A percentile compares a stretch with the other conserved stretches of the same genome.
phyloP scores from a whole-genome alignment of 805 yeast species.

The Kodamaea jinghongensis region DNA sequence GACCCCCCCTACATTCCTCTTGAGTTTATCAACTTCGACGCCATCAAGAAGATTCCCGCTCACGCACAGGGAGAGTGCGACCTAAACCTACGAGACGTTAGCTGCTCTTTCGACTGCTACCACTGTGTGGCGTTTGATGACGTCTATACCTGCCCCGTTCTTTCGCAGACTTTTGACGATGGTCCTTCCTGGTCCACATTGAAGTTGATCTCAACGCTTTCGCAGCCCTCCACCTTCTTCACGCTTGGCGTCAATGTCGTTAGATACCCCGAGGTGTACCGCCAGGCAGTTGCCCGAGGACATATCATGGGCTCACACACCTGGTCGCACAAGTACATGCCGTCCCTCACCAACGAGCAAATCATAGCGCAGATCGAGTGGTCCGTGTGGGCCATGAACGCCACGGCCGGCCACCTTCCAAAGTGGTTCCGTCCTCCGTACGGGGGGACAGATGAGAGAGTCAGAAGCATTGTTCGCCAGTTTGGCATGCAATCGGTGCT shows the following conservation, averaged over 20 bases:
- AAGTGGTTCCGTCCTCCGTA: constrained; percentile 96
- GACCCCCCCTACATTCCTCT: constrained; percentile 87
- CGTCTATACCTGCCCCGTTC: constrained; percentile 64
- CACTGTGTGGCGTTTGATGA: constrained; percentile 78
- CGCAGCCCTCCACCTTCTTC: constrained; percentile 70
- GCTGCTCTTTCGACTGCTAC: constrained; percentile 83
- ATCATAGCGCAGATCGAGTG: constrained; percentile 88
- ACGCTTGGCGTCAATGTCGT: constrained; percentile 81
- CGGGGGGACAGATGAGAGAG: constrained; percentile 89
- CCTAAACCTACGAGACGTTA: constrained; percentile 27
- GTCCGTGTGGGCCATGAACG: constrained; percentile 98
- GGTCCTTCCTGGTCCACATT: constrained; percentile 83
- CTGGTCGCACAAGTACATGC: constrained; percentile 88
- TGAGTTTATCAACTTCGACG: constrained; percentile 59
- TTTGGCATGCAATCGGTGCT: constrained; percentile 85
- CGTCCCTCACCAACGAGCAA: constrained; percentile 72
- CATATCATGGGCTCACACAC: constrained; percentile 88
- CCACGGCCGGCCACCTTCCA: constrained; percentile 83
- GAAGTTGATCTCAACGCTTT: constrained; percentile 52
- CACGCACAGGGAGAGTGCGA: constrained; percentile 61
- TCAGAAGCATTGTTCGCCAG: constrained; percentile 72
- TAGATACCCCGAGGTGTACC: constrained; percentile 70
- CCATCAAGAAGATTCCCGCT: constrained; percentile 42
- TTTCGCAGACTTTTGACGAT: constrained; percentile 92
- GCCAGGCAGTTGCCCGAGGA: constrained; percentile 53